These are phyloP conservation scores for Epichloe hybrida DNA, from an alignment of 2,329 filamentous ascomycete species.

Conservation along the genomic window DNA sequence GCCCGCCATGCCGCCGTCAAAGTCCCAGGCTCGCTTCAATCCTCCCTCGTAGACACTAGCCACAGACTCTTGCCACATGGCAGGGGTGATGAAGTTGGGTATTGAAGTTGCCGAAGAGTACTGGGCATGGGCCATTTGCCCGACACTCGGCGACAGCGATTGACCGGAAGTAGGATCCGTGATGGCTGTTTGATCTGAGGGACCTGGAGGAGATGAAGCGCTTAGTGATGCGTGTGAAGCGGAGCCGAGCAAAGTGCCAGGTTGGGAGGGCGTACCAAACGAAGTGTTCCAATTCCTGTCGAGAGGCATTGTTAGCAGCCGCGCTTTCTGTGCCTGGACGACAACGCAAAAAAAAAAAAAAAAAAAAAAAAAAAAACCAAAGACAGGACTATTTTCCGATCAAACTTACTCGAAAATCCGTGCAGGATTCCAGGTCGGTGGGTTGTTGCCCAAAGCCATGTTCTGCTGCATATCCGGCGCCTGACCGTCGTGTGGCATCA, in stretches of 20 bases:
- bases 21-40: constrained; percentile 49
- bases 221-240: constrained; percentile 26
- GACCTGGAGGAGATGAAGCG: constrained; percentile 33
- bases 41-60: constrained; percentile 55
- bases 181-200: constrained; percentile 38
- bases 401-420: constrained; percentile 75
- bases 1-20: constrained; percentile 23
- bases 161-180: constrained; percentile 36
- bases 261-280: constrained; percentile 56
- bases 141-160: constrained; percentile 29
- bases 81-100: constrained; percentile 50
- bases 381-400: neutral
- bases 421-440: constrained; percentile 67
- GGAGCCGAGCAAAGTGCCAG: constrained; percentile 16
- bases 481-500: constrained; percentile 52
- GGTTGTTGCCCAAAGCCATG: constrained; percentile 51
- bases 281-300: constrained; percentile 85
- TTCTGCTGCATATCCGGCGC: constrained; percentile 36
- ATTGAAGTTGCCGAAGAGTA: constrained; percentile 39
- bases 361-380: too few species aligned
- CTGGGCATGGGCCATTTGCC: constrained; percentile 34
- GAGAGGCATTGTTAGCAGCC: neutral
- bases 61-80: constrained; percentile 63
- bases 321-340: neutral
- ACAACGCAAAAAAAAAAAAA: too few species aligned